Conservation (phyloP, 176 grass and related monocot genomes). For the Raddia distichophylla region DNA sequence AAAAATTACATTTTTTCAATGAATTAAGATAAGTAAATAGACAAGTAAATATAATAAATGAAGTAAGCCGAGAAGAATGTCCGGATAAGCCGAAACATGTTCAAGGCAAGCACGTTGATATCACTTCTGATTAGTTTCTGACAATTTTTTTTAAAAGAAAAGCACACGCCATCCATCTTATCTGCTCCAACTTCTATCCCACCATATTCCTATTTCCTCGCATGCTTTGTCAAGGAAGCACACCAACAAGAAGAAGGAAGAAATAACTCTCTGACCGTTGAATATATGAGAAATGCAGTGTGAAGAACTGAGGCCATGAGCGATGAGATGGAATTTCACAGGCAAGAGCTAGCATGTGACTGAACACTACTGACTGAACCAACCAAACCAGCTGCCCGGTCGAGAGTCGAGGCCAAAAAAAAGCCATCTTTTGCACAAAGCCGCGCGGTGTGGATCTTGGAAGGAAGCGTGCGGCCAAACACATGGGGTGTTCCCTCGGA, state of each 20-base stretch:
- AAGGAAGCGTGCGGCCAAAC: constrained; percentile 22
- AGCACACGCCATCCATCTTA: constrained; percentile 2
- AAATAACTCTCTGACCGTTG: no score
- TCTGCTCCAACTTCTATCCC: not conserved
- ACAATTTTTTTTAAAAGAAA: not conserved
- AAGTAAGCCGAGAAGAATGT: no score
- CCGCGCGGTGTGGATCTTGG: not conserved
- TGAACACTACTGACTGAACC: not conserved
- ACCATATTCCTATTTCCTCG: not conserved
- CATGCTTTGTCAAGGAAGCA: not conserved
- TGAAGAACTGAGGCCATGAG: not conserved
- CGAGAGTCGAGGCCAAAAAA: not conserved
- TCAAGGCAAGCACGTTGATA: not conserved
- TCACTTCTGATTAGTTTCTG: not conserved
- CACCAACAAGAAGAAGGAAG: no score
- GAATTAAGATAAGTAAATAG: no score
- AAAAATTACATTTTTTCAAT: no score
- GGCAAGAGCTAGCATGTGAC: not conserved
- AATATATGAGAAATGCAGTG: constrained; percentile 8
- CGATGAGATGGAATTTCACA: constrained; percentile 5
- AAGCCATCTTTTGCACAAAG: constrained; percentile 18
- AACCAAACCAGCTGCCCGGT: constrained; percentile 27
- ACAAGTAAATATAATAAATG: no score
- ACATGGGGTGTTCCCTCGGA: constrained; percentile 47
- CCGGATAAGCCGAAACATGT: not conserved